Percentiles rank a stretch among this genome's conserved stretches.
These are phyloP conservation scores for Epichloe sibirici DNA, from an alignment of 2,329 filamentous ascomycete genomes.

Conservation along the genomic window DNA sequence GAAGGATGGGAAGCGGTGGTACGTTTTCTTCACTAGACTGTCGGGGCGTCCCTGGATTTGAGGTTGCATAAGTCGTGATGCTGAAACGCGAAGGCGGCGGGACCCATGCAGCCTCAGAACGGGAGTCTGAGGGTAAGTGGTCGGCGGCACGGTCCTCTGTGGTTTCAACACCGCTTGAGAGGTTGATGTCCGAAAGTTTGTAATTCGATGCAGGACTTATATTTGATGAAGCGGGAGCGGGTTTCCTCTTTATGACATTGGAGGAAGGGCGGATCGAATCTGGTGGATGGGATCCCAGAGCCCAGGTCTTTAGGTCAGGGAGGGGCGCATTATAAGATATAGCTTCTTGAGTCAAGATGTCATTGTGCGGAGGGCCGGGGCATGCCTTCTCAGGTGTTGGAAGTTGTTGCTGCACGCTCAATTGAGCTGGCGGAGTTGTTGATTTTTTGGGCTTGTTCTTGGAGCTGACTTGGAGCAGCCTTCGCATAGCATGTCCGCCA, in stretches of 20 bases:
- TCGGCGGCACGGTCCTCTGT: not conserved
- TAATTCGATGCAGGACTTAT: slow-evolving; percentile 7
- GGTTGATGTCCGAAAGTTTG: not conserved
- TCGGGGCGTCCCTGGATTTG: slow-evolving; percentile 19
- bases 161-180: slow-evolving; percentile 14
- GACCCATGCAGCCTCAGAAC: slow-evolving; percentile 26
- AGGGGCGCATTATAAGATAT: slow-evolving; percentile 7
- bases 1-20: slow-evolving; percentile 13
- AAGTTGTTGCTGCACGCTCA: not conserved
- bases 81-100: slow-evolving; percentile 51
- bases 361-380: slow-evolving; percentile 23
- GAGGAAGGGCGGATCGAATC: slow-evolving; percentile 13
- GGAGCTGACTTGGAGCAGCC: slow-evolving; percentile 14
- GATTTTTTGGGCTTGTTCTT: slow-evolving; percentile 3
- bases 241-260: slow-evolving; percentile 35
- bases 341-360: slow-evolving; percentile 12
- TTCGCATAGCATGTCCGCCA: slow-evolving; percentile 21
- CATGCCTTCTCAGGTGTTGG: slow-evolving; percentile 14
- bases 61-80: slow-evolving; percentile 48
- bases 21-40: slow-evolving; percentile 14
- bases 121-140: slow-evolving; percentile 8
- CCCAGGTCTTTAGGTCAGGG: slow-evolving; percentile 4
- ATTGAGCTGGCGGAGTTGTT: not conserved
- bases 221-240: slow-evolving; percentile 18
- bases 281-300: slow-evolving; percentile 12